phyloP scores from a whole-genome alignment of 1,139 yeast species.

The Meyerozyma carpophila region DNA sequence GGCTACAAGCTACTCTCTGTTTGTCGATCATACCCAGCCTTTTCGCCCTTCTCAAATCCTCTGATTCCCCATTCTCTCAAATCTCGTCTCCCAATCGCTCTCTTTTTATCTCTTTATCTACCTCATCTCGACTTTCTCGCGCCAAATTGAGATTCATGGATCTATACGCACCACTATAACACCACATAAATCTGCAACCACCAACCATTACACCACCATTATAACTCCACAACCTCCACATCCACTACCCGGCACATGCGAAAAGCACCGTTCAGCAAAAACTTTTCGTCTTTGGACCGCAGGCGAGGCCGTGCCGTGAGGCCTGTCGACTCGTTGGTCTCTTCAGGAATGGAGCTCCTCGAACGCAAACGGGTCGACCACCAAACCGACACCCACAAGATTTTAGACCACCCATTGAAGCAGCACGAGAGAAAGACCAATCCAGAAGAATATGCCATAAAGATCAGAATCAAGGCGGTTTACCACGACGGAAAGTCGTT shows the following conservation, averaged over 20 bases:
- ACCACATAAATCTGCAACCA: too few relatives aligned
- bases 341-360: neutral
- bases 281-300: constrained; percentile 1
- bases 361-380: neutral
- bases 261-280: neutral
- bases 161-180: neutral
- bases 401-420: neutral
- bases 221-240: too few relatives aligned
- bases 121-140: neutral
- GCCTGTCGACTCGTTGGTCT: neutral
- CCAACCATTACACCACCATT: too few relatives aligned
- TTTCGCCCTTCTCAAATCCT: too few relatives aligned
- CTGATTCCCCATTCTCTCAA: too few relatives aligned
- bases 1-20: too few relatives aligned
- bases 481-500: neutral
- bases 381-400: neutral
- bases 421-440: neutral
- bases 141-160: neutral
- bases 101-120: too few relatives aligned
- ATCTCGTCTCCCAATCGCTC: too few relatives aligned
- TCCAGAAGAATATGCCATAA: neutral
- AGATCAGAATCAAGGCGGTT: neutral
- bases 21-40: too few relatives aligned
- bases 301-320: neutral
- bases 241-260: neutral